These are phyloP conservation scores for Penicillium sp. DNA, from an alignment of 2,329 filamentous ascomycete species.

Conservation along the genomic window DNA sequence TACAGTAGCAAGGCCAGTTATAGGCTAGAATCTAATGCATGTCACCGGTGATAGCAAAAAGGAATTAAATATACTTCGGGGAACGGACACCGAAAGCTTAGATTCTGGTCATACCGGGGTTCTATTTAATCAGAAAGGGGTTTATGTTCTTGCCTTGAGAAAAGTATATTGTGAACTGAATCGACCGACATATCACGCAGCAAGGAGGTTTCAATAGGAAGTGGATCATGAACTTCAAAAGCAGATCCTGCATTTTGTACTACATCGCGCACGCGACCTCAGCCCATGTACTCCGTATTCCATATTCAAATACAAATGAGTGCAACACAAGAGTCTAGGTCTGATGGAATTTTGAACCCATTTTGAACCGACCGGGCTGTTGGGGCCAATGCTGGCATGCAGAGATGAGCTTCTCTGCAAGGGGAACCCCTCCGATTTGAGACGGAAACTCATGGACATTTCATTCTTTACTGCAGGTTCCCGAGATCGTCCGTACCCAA, in stretches of 20 bases:
- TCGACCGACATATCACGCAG: constrained; percentile 8
- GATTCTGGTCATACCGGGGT: background rate
- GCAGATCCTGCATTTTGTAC: background rate
- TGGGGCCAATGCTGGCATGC: background rate
- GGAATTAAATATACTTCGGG: background rate
- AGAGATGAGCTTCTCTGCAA: constrained; percentile 16
- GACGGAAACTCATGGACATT: constrained; percentile 5
- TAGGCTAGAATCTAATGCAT: background rate
- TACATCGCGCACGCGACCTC: constrained; percentile 7
- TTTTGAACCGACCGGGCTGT: background rate
- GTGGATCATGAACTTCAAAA: background rate
- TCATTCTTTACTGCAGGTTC: constrained; percentile 17
- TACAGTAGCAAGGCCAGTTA: background rate
- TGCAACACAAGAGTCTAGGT: background rate
- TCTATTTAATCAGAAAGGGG: background rate
- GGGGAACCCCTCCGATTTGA: constrained; percentile 20
- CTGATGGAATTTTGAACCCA: background rate
- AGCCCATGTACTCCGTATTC: background rate
- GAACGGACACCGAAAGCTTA: background rate
- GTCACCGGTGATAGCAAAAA: too few species aligned
- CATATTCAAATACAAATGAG: background rate
- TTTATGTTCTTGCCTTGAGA: background rate
- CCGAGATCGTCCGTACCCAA: background rate
- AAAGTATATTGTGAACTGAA: background rate
- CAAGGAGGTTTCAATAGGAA: constrained; percentile 10